Evolutionary conservation across 345 rosid species (phyloP).

Genomic region (Orychophragmus violaceus): DNA sequence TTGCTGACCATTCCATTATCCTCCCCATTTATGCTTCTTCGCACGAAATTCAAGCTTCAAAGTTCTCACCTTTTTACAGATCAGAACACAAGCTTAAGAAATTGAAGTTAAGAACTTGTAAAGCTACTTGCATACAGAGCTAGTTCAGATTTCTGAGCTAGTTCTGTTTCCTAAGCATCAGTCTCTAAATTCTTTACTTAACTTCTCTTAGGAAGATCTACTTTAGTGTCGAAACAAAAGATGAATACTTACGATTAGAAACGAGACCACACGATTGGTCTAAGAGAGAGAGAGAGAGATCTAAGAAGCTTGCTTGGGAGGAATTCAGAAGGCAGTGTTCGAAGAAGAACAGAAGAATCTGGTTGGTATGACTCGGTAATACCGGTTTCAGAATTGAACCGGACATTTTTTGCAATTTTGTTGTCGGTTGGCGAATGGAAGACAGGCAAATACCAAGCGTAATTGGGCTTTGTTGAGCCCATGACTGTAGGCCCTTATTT

Average conservation of each 20-base stretch:
- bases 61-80: background rate
- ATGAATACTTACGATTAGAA: background rate
- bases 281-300: background rate
- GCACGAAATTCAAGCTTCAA: slow-evolving; percentile 1
- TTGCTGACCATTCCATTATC: too few relatives aligned
- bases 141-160: background rate
- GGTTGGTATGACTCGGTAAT: slow-evolving; percentile 5
- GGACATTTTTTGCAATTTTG: background rate
- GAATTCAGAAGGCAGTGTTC: background rate
- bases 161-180: background rate
- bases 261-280: background rate
- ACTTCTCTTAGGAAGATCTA: background rate
- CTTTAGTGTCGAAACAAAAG: background rate
- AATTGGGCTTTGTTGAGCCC: too few relatives aligned
- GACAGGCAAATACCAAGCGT: background rate
- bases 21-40: slow-evolving; percentile 35
- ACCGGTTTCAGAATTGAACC: background rate
- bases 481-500: too few relatives aligned
- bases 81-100: background rate
- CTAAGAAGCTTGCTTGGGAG: slow-evolving; percentile 11
- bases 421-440: background rate
- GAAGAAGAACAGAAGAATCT: background rate
- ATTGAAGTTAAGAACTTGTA: background rate
- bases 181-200: background rate
- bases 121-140: background rate